Base-by-base conservation (phyloP, 768 basidiomycete genomes). In the Clavaria fumosa region DNA sequence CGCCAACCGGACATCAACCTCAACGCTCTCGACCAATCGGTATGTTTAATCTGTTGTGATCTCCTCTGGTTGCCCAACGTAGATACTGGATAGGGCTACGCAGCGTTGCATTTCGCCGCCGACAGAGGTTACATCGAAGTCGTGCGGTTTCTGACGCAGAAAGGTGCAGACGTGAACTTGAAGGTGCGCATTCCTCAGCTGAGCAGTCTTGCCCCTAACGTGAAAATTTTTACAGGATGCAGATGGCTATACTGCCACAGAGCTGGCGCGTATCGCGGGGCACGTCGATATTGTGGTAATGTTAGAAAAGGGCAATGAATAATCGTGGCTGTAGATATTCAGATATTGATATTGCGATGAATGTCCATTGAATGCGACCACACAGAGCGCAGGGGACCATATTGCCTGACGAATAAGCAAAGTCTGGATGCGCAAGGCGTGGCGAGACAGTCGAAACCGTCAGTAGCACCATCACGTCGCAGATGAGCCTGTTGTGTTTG, bases 51-150 rank as follows among this genome's bases (percentile, higher is more conserved):
- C 12, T n/a, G 43, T 11, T 31, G 12, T 31, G 12, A 10, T 39
- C 23, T 20, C 26, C 26, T 38, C 35, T 37, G 14, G 38, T 31
- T 37, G 41, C 41, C 37, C 20, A 15, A 43, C 5, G 14, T 32
- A 9, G 21, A 15, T 39, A 35, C 33, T 14, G 11, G 18, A 14
- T 48, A 95, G 90, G 89, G 85, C 23, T 89, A 88, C 53, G 84
- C 88, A 0, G 68, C 89, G 5, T 57, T 95, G 14, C 90, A 95
- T 48, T 64, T 91, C 0, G 89, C 90, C 4, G 72, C 77, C 19
- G 90, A 95, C 54, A 64, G 89, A 49, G 90, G 90, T 1, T 66
- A 75, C 47, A 38, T 61, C 5, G 60, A 63, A 0, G 58, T 70
- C 2, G 78, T 81, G 2, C 56, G 64, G 44, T 39, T 75, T 4